Percentiles rank a stretch among this genome's conserved stretches.
Evolutionary conservation across 108 stramenopile species (phyloP).

Genomic region (Aurantiochytrium sp.): DNA sequence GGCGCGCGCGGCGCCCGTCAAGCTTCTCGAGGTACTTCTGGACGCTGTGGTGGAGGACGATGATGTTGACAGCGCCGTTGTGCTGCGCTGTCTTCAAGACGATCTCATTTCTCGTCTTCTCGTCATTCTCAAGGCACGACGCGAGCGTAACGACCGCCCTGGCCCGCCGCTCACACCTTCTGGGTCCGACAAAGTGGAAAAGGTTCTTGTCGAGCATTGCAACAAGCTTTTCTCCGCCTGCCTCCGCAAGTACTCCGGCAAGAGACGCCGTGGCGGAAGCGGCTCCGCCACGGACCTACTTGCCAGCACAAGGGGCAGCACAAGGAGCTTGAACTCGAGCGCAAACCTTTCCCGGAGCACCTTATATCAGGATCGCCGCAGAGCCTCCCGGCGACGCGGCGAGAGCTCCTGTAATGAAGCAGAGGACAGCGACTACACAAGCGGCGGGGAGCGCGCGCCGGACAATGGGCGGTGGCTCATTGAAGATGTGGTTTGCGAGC

Average conservation of each 20-base stretch:
- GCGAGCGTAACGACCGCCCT: not conserved
- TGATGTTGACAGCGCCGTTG: not conserved
- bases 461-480: not conserved
- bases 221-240: not conserved
- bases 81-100: constrained; percentile 7
- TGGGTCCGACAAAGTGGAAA: not conserved
- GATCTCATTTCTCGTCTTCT: constrained; percentile 23
- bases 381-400: too few relatives aligned
- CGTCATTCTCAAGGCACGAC: not conserved
- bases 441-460: not conserved
- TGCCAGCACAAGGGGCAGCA: too few relatives aligned
- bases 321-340: too few relatives aligned
- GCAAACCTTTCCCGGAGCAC: too few relatives aligned
- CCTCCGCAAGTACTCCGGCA: not conserved
- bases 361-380: too few relatives aligned
- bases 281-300: too few relatives aligned
- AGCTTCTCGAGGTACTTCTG: not conserved
- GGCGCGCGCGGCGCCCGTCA: not conserved
- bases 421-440: too few relatives aligned
- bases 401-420: too few relatives aligned
- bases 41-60: not conserved
- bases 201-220: not conserved
- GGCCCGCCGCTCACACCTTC: not conserved
- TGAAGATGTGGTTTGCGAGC: constrained; percentile 10
- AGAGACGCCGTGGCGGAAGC: not conserved